Evolutionary conservation across 176 grass and related monocot genomes (phyloP), one percentile per base, ranked within the genome.

Genomic region (Olyra latifolia): DNA sequence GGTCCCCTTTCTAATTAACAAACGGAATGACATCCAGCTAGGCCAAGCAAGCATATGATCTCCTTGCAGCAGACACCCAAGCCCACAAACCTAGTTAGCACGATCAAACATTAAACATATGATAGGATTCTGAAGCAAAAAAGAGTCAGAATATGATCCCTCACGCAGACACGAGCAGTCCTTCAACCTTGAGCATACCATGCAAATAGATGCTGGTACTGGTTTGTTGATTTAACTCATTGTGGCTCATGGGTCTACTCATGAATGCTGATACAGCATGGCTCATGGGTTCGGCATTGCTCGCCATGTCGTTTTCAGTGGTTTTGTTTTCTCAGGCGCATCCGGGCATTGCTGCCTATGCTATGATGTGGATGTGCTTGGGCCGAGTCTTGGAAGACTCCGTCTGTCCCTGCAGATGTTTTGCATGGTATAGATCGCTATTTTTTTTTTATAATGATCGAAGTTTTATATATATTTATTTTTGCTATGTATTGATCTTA

Each of bases 381-480:
- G 40, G 57, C 65, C 64, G 55, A 35, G 47, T 57, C 43, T 55
- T 30, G 14, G 29, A 86, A 16, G 68, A 66, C 68, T 52, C 82
- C 32, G 74, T 72, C 56, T 2, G 32, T 35, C 32, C 32, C 42
- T 71, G 35, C 46, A 29, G 17, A 42, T 44, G 56, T 42, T 27
- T 59, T n/a, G 27, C 20, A 25, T n/a, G 24, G 11, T 50, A 32
- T 45, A 46, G 52, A 64, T 24, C 52, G 19, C 52, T 54, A 8
- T 54, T 54, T 44, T 45, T 19, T 54, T 54, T 44, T 45, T 19
- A 39, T 19, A 39, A 77, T 22, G 29, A 16, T 67, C 14, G 12
- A 67, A 46, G 44, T 46, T 3, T 12, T 46, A n/a, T n/a, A n/a
- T n/a, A n/a, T 46, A 12, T 46, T 46, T 46, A 14, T 17, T 49